Conservation (phyloP, 495 filamentous ascomycete genomes). For the Chlorociboria aeruginascens region DNA sequence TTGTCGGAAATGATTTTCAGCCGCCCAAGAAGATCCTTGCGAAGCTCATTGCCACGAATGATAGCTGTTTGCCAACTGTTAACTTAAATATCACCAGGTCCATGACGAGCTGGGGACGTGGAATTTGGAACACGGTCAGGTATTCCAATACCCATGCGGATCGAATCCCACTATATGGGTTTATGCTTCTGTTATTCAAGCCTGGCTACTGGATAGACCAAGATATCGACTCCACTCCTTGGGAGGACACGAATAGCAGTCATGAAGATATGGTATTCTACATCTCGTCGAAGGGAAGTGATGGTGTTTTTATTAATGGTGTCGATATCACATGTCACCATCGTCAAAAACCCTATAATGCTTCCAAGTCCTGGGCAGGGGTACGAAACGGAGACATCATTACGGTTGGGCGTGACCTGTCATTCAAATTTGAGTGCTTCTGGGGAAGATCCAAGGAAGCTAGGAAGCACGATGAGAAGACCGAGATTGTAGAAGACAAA, state of each 20-base stretch:
- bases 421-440: conserved; percentile 41
- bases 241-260: conserved; percentile 12
- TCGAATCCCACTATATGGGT: conserved; percentile 68
- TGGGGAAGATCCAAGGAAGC: conserved; percentile 35
- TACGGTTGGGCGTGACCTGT: conserved; percentile 43
- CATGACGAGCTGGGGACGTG: conserved; percentile 66
- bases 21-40: conserved; percentile 31
- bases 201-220: conserved; percentile 38
- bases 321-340: conserved; percentile 39
- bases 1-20: conserved; percentile 19
- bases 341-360: conserved; percentile 25
- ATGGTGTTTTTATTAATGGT: conserved; percentile 63
- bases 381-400: conserved; percentile 65
- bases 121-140: conserved; percentile 43
- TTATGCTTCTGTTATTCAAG: conserved; percentile 64
- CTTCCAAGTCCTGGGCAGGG: conserved; percentile 47
- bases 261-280: conserved; percentile 51
- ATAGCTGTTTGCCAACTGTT: conserved; percentile 38
- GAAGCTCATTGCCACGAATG: conserved; percentile 27
- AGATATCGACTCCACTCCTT: conserved; percentile 1
- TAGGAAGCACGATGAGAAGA: conserved; percentile 1
- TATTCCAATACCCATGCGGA: conserved; percentile 47
- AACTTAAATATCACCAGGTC: conserved; percentile 50
- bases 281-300: conserved; percentile 58
- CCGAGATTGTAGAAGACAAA: background rate